These are phyloP conservation scores for Annona cherimola DNA, from an alignment of 164 flowering plant genomes.

Conservation along the genomic window DNA sequence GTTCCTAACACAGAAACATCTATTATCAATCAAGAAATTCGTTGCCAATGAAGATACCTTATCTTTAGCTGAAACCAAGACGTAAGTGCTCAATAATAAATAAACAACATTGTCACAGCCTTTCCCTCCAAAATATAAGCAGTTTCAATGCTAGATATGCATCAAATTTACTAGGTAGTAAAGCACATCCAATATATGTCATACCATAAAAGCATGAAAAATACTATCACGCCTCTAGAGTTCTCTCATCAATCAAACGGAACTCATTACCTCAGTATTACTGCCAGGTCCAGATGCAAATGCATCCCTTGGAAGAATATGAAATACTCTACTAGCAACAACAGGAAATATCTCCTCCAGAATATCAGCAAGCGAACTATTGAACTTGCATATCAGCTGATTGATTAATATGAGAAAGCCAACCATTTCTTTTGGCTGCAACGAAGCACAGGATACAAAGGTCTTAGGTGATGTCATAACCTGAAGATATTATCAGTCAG, in stretches of 20 bases:
- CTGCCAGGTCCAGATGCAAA: constrained; percentile 77
- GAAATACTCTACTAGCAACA: constrained; percentile 66
- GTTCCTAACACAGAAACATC: too few relatives aligned
- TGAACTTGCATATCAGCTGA: constrained; percentile 94
- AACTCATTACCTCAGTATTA: constrained; percentile 70
- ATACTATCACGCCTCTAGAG: background rate
- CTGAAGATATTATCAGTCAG: background rate
- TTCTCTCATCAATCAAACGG: background rate
- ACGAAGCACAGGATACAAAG: constrained; percentile 7
- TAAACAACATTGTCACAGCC: too few relatives aligned
- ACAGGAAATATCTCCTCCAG: constrained; percentile 83
- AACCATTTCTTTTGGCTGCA: constrained; percentile 91
- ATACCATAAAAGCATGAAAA: background rate
- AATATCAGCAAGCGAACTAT: constrained; percentile 46
- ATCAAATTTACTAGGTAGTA: background rate
- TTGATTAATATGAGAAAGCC: constrained; percentile 72
- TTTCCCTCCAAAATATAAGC: too few relatives aligned
- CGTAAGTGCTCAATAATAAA: too few relatives aligned
- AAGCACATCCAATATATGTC: background rate
- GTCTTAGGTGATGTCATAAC: background rate
- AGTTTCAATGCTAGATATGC: background rate
- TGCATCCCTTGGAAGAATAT: constrained; percentile 59
- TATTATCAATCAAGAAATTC: too few relatives aligned
- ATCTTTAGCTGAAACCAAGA: too few relatives aligned
- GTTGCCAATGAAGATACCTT: too few relatives aligned